Base-by-base conservation (phyloP, 2,329 filamentous ascomycete species). In the Septoria petroselini region DNA sequence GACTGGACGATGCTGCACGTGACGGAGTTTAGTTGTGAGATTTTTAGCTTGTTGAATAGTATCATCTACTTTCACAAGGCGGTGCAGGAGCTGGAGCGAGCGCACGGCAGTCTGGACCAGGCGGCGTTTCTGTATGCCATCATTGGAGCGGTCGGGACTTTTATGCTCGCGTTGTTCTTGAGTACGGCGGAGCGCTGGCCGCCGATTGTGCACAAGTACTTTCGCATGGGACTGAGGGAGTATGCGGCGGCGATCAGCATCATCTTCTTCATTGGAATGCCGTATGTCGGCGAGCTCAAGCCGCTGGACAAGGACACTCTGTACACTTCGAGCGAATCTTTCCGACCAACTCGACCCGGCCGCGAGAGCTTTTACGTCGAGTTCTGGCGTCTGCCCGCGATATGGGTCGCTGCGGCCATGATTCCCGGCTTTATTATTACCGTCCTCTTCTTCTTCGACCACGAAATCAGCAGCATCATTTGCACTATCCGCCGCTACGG, bases 1-100 rank as follows among this genome's bases (percentile, higher is more conserved):
- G 81, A 84, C 65, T 85, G 81, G 79, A 85, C 82, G 0, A 85
- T 85, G 82, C 74, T 79, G 58, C 85, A 85, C 65, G 82, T 85
- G 41, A 85, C 82, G 2, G 80, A 77, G 15, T 85, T 84, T 64
- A 82, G 76, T 52, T 81, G 79, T 35, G 82, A 85, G 62, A 82
- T 85, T 47, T 85, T 85, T 63, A 82, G 80, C 2, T 72, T 85
- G 7, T 69, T 85, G 21, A 85, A 85, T 66, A 82, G 79, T 58
- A 76, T 85, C 50, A 84, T 85, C 57, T 85, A 85, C 66, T 83
- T 85, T 60, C 33, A 40, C 37, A 85, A 85, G 65, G 81, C 81
- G 1, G 74, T 82, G 27, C 80, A 84, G 62, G 82, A 85, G 62
- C 70, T 85, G 2, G 70, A 83, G 65, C 73, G 81, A 40, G 81